Conservation (phyloP, 495 filamentous ascomycete genomes). For the Aspergillus campestris region DNA sequence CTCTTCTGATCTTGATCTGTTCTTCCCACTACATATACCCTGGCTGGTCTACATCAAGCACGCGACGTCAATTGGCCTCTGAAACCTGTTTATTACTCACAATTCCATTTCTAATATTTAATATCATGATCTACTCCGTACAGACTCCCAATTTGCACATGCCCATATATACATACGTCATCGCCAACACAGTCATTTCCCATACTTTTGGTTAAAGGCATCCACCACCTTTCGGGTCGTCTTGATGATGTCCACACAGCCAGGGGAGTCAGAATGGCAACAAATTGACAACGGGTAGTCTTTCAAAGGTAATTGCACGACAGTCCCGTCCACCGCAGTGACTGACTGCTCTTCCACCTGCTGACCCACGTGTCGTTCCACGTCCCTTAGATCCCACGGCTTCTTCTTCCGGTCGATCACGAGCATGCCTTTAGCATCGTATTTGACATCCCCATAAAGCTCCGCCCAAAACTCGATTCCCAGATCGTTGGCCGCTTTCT, state of each 20-base stretch:
- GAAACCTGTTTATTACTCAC: too few relatives aligned
- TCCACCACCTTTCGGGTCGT: conserved; percentile 32
- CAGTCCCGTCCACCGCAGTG: conserved; percentile 35
- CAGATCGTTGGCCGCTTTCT: conserved; percentile 43
- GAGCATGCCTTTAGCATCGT: conserved; percentile 39
- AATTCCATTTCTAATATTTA: too few relatives aligned
- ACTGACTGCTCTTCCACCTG: conserved; percentile 39
- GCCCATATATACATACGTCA: too few relatives aligned
- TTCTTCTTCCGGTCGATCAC: conserved; percentile 51
- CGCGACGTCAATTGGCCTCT: too few relatives aligned
- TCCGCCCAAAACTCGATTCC: conserved; percentile 49
- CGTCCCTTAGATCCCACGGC: conserved; percentile 38
- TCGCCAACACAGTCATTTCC: conserved; percentile 1
- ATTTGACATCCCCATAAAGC: conserved; percentile 52
- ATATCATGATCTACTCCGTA: too few relatives aligned
- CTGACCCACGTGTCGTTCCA: conserved; percentile 36
- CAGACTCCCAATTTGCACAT: too few relatives aligned
- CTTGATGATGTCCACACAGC: conserved; percentile 43
- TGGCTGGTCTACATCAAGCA: too few relatives aligned
- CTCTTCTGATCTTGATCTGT: too few relatives aligned
- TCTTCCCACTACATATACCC: too few relatives aligned
- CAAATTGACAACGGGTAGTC: conserved; percentile 42
- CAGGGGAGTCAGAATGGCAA: conserved; percentile 48
- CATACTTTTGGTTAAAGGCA: conserved; percentile 30
- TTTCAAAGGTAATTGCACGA: conserved; percentile 36